These are phyloP conservation scores for Raphanus raphanistrum DNA, from an alignment of 345 rosid species.

Conservation along the genomic window DNA sequence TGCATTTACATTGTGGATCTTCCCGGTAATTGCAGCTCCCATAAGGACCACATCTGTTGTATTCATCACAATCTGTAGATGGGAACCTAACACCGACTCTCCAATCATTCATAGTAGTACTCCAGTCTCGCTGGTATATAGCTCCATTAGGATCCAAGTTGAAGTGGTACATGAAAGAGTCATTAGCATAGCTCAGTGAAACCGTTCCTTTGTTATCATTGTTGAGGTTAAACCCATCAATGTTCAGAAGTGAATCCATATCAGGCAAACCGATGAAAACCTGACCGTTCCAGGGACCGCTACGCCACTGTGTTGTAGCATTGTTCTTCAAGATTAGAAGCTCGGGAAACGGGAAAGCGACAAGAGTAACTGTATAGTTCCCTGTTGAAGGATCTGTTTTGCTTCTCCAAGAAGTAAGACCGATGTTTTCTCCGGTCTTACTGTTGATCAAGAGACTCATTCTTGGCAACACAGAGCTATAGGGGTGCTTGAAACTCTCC, in stretches of 20 bases:
- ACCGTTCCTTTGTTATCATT: conserved; percentile 31
- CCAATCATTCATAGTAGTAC: background rate
- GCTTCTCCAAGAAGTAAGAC: conserved; percentile 53
- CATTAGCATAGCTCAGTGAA: conserved; percentile 14
- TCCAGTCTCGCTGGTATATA: conserved; percentile 20
- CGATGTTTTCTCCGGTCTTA: conserved; percentile 32
- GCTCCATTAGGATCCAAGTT: conserved; percentile 43
- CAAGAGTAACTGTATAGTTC: conserved; percentile 41
- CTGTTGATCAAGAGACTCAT: conserved; percentile 43
- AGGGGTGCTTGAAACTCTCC: conserved; percentile 62
- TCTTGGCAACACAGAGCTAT: conserved; percentile 32
- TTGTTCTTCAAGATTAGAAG: conserved; percentile 47
- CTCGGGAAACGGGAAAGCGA: conserved; percentile 38
- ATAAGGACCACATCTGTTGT: background rate
- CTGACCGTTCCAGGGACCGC: conserved; percentile 67
- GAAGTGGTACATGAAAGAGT: conserved; percentile 4
- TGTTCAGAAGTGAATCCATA: conserved; percentile 34
- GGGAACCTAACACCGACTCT: background rate
- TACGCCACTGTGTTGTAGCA: conserved; percentile 44
- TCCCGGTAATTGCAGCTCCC: background rate
- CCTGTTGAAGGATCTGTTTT: conserved; percentile 58
- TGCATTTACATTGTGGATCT: conserved; percentile 34
- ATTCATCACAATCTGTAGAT: background rate
- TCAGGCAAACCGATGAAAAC: conserved; percentile 40
- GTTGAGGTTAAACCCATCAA: conserved; percentile 35